Evolutionary conservation across 2,329 filamentous ascomycete species (phyloP).

Genomic region (Penicillium sclerotigenum): DNA sequence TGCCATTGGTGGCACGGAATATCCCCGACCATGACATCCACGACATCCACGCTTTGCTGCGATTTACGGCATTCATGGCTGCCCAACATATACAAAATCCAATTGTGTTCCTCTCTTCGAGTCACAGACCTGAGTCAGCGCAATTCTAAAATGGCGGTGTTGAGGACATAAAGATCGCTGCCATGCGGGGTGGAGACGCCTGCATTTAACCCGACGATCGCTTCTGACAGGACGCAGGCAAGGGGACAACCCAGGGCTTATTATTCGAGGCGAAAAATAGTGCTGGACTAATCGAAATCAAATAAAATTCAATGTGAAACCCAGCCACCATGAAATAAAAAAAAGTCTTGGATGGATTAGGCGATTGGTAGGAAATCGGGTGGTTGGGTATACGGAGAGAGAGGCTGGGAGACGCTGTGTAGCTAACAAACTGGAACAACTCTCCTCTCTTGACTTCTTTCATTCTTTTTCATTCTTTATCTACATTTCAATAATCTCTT

Average conservation of each 20-base stretch:
- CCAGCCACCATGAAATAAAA: conserved; percentile 16
- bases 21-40: neutral
- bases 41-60: neutral
- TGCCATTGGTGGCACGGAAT: conserved; percentile 2
- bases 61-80: neutral
- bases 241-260: neutral
- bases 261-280: neutral
- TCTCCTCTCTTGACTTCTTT: conserved; percentile 14
- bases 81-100: neutral
- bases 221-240: neutral
- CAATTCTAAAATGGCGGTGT: conserved; percentile 4
- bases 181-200: conserved; percentile 14
- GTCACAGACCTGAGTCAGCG: neutral
- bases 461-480: conserved; percentile 11
- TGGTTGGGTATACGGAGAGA: conserved; percentile 33
- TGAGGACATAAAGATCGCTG: conserved; percentile 9
- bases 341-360: neutral
- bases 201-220: neutral
- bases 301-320: conserved; percentile 13
- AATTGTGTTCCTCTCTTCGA: neutral
- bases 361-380: conserved; percentile 31
- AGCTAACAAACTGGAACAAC: conserved; percentile 14
- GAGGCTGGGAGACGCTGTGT: conserved; percentile 31
- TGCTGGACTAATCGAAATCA: neutral
- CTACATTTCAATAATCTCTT: conserved; percentile 16